phyloP scores from a whole-genome alignment of 441 rosid species.

The Syzygium malaccense region DNA sequence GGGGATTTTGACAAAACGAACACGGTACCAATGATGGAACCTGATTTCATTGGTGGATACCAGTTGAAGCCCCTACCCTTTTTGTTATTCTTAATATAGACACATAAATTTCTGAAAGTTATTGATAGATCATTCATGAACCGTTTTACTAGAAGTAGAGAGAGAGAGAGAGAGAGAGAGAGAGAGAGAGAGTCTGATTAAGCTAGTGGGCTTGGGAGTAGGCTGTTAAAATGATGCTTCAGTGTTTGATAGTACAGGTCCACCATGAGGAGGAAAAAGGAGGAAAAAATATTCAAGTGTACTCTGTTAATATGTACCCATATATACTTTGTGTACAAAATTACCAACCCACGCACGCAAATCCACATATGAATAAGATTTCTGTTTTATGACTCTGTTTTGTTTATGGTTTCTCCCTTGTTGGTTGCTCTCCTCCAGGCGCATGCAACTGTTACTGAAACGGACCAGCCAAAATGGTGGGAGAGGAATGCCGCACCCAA shows the following conservation, averaged over 20 bases:
- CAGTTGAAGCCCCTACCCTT: neutral
- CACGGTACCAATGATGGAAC: neutral
- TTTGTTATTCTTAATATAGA: neutral
- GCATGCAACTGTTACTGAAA: constrained; percentile 57
- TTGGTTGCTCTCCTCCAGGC: constrained; percentile 34
- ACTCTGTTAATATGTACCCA: neutral
- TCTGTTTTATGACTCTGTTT: neutral
- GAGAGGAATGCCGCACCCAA: constrained; percentile 81
- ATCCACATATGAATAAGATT: neutral
- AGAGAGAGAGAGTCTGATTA: neutral
- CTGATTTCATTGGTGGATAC: neutral
- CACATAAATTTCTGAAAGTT: neutral
- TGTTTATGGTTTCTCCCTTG: neutral
- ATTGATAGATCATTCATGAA: neutral
- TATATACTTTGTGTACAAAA: neutral
- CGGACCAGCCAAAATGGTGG: constrained; percentile 97
- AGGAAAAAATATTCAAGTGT: neutral
- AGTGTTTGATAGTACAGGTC: neutral
- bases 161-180: neutral
- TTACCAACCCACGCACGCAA: neutral
- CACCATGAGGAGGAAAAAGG: neutral
- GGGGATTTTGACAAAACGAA: neutral
- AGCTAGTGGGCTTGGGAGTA: neutral
- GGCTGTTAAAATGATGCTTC: neutral
- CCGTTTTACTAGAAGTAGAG: neutral